phyloP scores from a whole-genome alignment of 768 basidiomycete genomes.

The Trichaptum fuscoviolaceum region DNA sequence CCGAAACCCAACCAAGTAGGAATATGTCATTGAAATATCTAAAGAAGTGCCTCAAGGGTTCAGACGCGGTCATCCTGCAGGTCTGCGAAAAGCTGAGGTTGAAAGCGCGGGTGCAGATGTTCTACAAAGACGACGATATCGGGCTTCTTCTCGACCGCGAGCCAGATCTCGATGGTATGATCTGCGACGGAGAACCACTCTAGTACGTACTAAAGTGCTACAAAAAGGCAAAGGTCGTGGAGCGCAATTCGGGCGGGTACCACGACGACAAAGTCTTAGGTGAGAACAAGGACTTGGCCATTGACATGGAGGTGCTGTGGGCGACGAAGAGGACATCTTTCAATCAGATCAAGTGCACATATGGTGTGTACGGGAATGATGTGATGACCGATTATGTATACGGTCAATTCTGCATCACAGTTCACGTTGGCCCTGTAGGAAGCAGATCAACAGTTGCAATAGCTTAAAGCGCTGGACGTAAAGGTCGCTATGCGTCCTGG shows the following conservation, averaged over 20 bases:
- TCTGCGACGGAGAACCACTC: conserved; percentile 3
- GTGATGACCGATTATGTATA: conserved; percentile 14
- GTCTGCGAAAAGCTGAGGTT: conserved; percentile 18
- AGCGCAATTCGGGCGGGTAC: background rate
- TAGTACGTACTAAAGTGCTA: background rate
- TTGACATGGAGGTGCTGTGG: conserved; percentile 7
- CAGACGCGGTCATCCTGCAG: conserved; percentile 21
- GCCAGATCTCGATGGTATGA: background rate
- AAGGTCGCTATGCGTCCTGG: background rate
- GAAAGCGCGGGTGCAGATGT: conserved; percentile 15
- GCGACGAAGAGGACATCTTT: conserved; percentile 12
- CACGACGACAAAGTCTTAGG: too few species aligned
- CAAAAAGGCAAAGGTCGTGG: conserved; percentile 1
- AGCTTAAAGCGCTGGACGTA: background rate
- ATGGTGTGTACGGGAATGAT: conserved; percentile 19
- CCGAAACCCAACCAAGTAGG: conserved; percentile 10
- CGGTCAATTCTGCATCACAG: conserved; percentile 17
- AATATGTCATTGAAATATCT: conserved; percentile 15
- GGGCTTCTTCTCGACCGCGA: background rate
- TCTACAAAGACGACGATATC: conserved; percentile 13
- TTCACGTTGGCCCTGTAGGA: conserved; percentile 1
- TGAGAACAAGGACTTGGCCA: too few species aligned
- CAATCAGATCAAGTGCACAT: conserved; percentile 10
- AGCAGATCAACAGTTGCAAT: background rate
- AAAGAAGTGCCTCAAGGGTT: conserved; percentile 24